A percentile compares a stretch with the other conserved stretches of the same genome.
These are phyloP conservation scores for Monilinia polystroma DNA, from an alignment of 2,329 filamentous ascomycete genomes.

Conservation along the genomic window DNA sequence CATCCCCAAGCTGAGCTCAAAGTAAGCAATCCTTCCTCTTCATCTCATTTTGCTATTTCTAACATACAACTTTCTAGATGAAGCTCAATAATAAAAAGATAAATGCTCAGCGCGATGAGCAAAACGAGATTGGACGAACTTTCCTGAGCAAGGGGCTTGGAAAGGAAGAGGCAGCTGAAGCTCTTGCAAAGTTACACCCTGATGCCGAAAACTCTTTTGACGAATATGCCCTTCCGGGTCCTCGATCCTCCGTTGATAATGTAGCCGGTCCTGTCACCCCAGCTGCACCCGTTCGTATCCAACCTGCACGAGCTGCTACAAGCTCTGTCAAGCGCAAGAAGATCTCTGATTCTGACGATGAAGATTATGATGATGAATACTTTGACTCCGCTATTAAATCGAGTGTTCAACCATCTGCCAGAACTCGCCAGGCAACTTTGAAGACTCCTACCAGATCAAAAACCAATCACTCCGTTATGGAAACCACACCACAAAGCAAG, in stretches of 20 bases:
- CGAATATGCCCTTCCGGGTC: neutral
- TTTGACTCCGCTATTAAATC: conserved; percentile 12
- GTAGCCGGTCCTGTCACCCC: neutral
- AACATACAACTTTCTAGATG: conserved; percentile 25
- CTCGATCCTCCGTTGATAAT: neutral
- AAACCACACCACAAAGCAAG: neutral
- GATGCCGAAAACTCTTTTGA: neutral
- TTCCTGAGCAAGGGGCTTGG: conserved; percentile 23
- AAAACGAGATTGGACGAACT: conserved; percentile 34
- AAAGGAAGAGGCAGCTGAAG: conserved; percentile 1
- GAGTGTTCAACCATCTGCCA: neutral
- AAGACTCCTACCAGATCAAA: conserved; percentile 12
- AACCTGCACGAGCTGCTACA: neutral
- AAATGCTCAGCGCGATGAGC: conserved; percentile 32
- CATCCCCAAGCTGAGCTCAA: conserved; percentile 29
- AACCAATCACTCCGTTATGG: neutral
- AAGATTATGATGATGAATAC: conserved; percentile 22
- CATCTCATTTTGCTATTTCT: neutral
- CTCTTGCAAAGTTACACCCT: neutral
- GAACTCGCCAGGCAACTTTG: neutral
- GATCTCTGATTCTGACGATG: conserved; percentile 11
- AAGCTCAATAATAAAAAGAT: conserved; percentile 36
- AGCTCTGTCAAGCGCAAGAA: conserved; percentile 7
- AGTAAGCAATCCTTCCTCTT: conserved; percentile 27
- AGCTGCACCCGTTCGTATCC: neutral